These are phyloP conservation scores for Boletus pseudo-olivaceus DNA, from an alignment of 768 basidiomycete species.

Conservation along the genomic window DNA sequence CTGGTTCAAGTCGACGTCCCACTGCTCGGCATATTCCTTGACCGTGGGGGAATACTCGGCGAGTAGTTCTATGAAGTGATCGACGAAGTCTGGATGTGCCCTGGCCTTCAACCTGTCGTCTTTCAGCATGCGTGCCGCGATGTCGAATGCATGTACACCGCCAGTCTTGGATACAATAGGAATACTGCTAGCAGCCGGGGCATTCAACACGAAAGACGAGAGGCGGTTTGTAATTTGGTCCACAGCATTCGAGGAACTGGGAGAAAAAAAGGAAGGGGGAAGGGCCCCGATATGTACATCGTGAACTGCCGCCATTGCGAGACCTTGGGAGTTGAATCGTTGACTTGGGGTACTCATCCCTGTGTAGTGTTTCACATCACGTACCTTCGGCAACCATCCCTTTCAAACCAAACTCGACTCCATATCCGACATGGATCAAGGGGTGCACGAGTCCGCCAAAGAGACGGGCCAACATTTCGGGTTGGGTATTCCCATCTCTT, in stretches of 20 bases:
- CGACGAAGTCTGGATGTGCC: conserved; percentile 14
- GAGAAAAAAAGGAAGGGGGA: conserved; percentile 8
- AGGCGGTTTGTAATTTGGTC: conserved; percentile 4
- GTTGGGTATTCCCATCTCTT: conserved; percentile 27
- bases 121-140: conserved; percentile 49
- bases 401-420: conserved; percentile 58
- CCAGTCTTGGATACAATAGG: not conserved
- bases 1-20: conserved; percentile 39
- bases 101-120: conserved; percentile 37
- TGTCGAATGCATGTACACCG: conserved; percentile 39
- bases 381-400: conserved; percentile 63
- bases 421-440: conserved; percentile 59
- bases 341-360: not conserved
- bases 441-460: conserved; percentile 53
- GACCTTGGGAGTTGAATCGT: conserved; percentile 12
- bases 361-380: not conserved
- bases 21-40: conserved; percentile 32
- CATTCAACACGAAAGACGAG: conserved; percentile 8
- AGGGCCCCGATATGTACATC: conserved; percentile 36
- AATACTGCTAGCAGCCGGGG: not conserved
- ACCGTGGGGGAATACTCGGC: not conserved
- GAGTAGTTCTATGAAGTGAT: conserved; percentile 12
- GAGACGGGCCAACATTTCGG: conserved; percentile 53
- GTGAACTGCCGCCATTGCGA: conserved; percentile 23
- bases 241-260: not conserved